Percentiles rank a stretch among this genome's conserved stretches.
phyloP scores from a whole-genome alignment of 176 grass and related monocot genomes.

The Phoenix roebelenii region DNA sequence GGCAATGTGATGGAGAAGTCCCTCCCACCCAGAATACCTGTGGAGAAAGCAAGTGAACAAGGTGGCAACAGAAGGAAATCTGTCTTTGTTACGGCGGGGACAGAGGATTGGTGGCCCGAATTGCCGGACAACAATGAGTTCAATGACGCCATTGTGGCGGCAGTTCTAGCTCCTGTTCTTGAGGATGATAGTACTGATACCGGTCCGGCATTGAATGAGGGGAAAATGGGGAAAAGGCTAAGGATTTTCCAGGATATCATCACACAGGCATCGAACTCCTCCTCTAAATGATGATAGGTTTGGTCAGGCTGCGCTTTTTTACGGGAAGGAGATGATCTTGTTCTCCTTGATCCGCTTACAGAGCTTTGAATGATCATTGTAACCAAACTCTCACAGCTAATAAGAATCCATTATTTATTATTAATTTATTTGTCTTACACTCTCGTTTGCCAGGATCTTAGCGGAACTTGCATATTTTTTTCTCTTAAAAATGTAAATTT shows the following conservation, averaged over 20 bases:
- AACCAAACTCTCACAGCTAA: too few species aligned
- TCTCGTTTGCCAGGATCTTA: too few species aligned
- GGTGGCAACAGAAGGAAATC: conserved; percentile 35
- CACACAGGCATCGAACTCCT: conserved; percentile 40
- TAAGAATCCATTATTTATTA: too few species aligned
- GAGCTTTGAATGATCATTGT: too few species aligned
- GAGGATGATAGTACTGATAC: conserved; percentile 12
- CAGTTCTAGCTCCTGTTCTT: conserved; percentile 45
- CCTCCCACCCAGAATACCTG: neutral
- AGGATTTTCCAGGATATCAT: conserved; percentile 98
- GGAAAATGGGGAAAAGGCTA: conserved; percentile 57
- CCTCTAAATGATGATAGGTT: too few species aligned
- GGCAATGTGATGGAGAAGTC: conserved; percentile 36
- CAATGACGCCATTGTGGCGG: conserved; percentile 64
- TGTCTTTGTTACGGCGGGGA: neutral
- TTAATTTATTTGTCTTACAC: too few species aligned
- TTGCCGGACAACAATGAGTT: conserved; percentile 76
- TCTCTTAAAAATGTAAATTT: too few species aligned
- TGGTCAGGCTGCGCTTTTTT: too few species aligned
- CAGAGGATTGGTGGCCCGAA: conserved; percentile 78
- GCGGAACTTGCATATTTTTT: too few species aligned
- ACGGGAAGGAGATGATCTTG: too few species aligned
- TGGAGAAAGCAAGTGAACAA: conserved; percentile 10
- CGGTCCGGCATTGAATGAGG: conserved; percentile 43
- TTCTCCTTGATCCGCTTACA: too few species aligned